Base-by-base conservation (phyloP, 1,139 yeast genomes). In the Saccharomyces hybrid region DNA sequence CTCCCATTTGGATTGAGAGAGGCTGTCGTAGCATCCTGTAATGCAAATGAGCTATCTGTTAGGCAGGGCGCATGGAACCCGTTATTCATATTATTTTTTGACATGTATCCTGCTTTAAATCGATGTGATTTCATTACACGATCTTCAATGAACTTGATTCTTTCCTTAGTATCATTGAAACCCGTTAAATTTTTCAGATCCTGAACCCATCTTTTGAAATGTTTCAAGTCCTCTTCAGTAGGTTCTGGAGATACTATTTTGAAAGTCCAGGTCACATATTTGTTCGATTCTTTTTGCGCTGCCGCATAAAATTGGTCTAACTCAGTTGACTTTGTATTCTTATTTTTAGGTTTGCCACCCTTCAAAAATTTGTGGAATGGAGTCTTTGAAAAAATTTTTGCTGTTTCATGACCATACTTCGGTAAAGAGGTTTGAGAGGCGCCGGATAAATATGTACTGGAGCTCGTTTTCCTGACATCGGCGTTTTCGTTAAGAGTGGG, bases 161-260 rank as follows among this genome's bases (percentile, higher is more conserved):
- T 67, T 5, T 74, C 77, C 5, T 57, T 55, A 13, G 73, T 66
- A 2, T 63, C 61, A 49, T 67, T 62, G 55, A 70, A 74, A 9
- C 69, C 60, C 4, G 77, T 70, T 55, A 79, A 63, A 42, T 75
- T 75, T 47, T 73, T 70, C 44, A 79, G 59, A 58, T 78, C 79
- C 48, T 71, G 70, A 7, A 73, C 65, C 83, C 83, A 79, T 62
- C 74, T 75, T 42, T 68, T 67, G 49, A 76, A 72, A 46, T 73
- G 73, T 32, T 66, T 71, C 9, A 61, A 65, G 14, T 70, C 68
- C 47, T 59, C 72, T 55, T 67, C 77, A 55, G 65, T 69, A 53
- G 64, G 67, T 59, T 28, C 58, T 16, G 60, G 57, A 9, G 62
- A 50, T 5, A 58, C 59, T 5, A 61, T 55, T 42, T 62, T 67